phyloP scores from a whole-genome alignment of 2,329 filamentous ascomycete genomes.

The Colletotrichum sp. region DNA sequence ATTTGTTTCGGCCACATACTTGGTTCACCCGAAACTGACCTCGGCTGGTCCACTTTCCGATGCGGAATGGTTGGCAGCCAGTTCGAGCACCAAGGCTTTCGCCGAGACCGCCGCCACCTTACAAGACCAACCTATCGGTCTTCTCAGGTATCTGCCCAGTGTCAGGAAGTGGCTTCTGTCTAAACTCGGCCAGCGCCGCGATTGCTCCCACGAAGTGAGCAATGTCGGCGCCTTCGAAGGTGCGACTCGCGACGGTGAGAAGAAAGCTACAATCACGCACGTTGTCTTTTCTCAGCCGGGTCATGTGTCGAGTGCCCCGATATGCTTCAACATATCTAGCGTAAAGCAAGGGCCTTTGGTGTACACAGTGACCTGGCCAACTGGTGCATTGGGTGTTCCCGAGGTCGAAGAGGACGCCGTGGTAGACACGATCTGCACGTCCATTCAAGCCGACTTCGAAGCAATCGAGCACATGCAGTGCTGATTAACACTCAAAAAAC shows the following conservation, averaged over 20 bases:
- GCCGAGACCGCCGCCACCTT: constrained; percentile 29
- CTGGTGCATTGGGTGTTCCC: constrained; percentile 41
- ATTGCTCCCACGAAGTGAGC: constrained; percentile 49
- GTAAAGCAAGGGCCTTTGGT: constrained; percentile 41
- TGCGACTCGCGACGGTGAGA: not conserved
- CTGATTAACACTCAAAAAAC: not conserved
- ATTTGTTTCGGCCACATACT: constrained; percentile 33
- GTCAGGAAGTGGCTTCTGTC: constrained; percentile 42
- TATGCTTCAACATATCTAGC: constrained; percentile 46
- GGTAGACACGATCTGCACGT: constrained; percentile 12
- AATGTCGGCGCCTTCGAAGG: constrained; percentile 45
- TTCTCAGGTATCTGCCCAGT: constrained; percentile 44
- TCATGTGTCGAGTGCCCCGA: constrained; percentile 36
- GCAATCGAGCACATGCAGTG: not conserved
- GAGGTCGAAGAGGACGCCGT: constrained; percentile 29
- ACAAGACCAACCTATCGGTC: constrained; percentile 37
- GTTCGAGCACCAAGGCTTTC: constrained; percentile 33
- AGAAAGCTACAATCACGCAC: constrained; percentile 29
- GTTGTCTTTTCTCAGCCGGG: constrained; percentile 50
- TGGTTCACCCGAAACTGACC: constrained; percentile 23
- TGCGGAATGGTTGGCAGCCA: constrained; percentile 37
- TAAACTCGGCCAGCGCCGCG: constrained; percentile 40
- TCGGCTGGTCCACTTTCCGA: constrained; percentile 4
- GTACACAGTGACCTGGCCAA: constrained; percentile 45
- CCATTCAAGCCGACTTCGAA: constrained; percentile 9